Base-by-base conservation (phyloP, 1,284 basidiomycete species). In the Naganishia sp. region DNA sequence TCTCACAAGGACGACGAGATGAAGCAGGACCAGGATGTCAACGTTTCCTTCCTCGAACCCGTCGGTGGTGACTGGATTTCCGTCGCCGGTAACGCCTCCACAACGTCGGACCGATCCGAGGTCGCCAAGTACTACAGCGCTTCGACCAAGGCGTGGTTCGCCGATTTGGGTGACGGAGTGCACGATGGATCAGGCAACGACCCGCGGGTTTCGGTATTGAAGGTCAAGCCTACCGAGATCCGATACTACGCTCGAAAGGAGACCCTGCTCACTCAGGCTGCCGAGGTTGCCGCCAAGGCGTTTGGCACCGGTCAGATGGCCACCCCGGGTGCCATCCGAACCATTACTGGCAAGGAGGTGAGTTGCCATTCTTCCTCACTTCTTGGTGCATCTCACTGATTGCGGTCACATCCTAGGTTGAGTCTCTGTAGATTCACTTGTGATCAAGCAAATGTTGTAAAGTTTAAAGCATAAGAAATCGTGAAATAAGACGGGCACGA, bases 1-100 rank as follows among this genome's bases (percentile, higher is more conserved):
- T 87, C 88, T 10, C 83, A 84, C 77, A 93, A 92, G 76, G 88
- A 87, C 69, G 85, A 88, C 43, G 90, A 92, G 77, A 84, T 92
- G 49, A 78, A 88, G 69, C 84, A 89, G 69, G 90, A 93, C 74
- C 72, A 82, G 1, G 85, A 91, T 74, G 88, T 90, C 70, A 93
- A 93, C 75, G 85, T 94, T 66, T 86, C 86, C 48, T 94, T 90
- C 80, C 86, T 86, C 72, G 87, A 93, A 73, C 82, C 84, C 36
- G 82, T 83, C 36, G 84, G 86, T 10, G 92, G 90, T 7, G 85
- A 86, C 72, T 96, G 93, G 93, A 90, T 87, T 0, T 92, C 89
- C 75, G 89, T 88, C 71, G 84, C 88, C 23, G 92, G 92, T 60
- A 86, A 80, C 63, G 92, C 91, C 16, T 71, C 45, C 70, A 74